Evolutionary conservation across 2,329 filamentous ascomycete species (phyloP).

Genomic region (Neoascochyta sp.): DNA sequence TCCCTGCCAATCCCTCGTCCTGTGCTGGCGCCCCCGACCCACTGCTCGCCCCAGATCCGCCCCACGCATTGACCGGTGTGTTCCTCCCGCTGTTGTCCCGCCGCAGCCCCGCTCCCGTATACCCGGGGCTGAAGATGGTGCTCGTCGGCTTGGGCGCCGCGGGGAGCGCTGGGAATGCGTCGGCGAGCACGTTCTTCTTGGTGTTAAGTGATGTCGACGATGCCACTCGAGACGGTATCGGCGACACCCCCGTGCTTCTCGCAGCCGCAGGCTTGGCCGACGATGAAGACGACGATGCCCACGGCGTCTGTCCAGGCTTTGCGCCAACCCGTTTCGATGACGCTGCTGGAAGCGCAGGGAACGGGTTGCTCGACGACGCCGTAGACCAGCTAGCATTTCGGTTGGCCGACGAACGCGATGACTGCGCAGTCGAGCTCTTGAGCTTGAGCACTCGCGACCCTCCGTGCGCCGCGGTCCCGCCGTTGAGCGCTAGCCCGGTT

Average conservation of each 20-base stretch:
- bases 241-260: conserved; percentile 24
- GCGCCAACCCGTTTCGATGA: conserved; percentile 29
- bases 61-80: conserved; percentile 40
- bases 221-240: conserved; percentile 34
- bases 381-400: conserved; percentile 57
- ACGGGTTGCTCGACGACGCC: conserved; percentile 33
- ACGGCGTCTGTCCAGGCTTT: conserved; percentile 36
- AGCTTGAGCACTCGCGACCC: conserved; percentile 63
- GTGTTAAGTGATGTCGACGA: conserved; percentile 28
- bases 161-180: conserved; percentile 80
- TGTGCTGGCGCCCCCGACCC: conserved; percentile 20
- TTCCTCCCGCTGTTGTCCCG: conserved; percentile 42
- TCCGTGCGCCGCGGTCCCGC: conserved; percentile 46
- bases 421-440: conserved; percentile 67
- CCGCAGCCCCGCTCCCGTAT: conserved; percentile 45
- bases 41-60: conserved; percentile 26
- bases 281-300: conserved; percentile 32
- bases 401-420: conserved; percentile 57
- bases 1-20: conserved; percentile 27
- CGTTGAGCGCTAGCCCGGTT: conserved; percentile 41
- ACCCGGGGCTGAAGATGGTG: conserved; percentile 51
- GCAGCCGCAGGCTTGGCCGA: conserved; percentile 19
- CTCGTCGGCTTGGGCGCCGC: conserved; percentile 67
- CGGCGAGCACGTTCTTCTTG: conserved; percentile 33
- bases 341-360: conserved; percentile 31